Evolutionary conservation across 164 flowering plant species (phyloP).

Genomic region (Aristolochia californica): DNA sequence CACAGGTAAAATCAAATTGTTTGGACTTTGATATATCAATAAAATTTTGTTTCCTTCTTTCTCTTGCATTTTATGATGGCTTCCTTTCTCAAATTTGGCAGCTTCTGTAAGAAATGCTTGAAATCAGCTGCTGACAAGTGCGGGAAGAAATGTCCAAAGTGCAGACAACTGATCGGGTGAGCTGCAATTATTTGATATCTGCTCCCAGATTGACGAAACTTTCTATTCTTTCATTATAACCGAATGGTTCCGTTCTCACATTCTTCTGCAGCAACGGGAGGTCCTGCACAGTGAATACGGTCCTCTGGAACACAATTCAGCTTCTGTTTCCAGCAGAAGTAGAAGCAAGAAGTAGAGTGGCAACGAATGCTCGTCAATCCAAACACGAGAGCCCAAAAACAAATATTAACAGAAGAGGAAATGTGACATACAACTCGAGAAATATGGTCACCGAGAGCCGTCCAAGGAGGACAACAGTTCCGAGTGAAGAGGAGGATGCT

Average conservation of each 20-base stretch:
- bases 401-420: not conserved
- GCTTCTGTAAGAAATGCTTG: slow-evolving; percentile 84
- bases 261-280: slow-evolving; percentile 63
- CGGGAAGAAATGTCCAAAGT: slow-evolving; percentile 81
- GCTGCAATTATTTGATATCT: not conserved
- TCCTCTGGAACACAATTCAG: slow-evolving; percentile 92
- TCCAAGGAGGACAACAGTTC: slow-evolving; percentile 11
- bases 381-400: slow-evolving; percentile 12
- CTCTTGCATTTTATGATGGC: not conserved
- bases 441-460: not conserved
- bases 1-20: slow-evolving; percentile 52
- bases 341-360: slow-evolving; percentile 49
- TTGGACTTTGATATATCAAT: not conserved
- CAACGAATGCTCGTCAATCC: slow-evolving; percentile 17
- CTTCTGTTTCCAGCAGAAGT: slow-evolving; percentile 78
- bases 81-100: slow-evolving; percentile 13
- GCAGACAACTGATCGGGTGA: slow-evolving; percentile 83
- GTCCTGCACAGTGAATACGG: slow-evolving; percentile 79
- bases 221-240: not conserved
- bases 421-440: not conserved
- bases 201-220: not conserved
- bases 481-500: slow-evolving; percentile 67
- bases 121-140: slow-evolving; percentile 80
- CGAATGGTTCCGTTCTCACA: not conserved
- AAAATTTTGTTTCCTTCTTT: not conserved